Base-by-base conservation (phyloP, 805 yeast species). In the Sugiyamaella marilandica region DNA sequence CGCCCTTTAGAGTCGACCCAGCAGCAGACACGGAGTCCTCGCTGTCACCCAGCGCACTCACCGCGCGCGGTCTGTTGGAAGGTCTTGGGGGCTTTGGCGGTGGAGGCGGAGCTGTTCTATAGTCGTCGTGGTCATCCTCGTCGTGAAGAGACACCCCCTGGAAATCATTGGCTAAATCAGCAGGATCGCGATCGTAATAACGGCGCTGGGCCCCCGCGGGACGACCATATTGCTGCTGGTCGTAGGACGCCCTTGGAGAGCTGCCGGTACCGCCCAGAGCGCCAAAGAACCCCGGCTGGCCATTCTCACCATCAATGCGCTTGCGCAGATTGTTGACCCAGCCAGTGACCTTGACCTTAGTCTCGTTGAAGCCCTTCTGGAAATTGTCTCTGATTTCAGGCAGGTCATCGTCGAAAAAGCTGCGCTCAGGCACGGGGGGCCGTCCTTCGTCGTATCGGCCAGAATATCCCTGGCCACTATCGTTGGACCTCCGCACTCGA, bases 301-400 rank as follows among this genome's bases (percentile, higher is more conserved):
- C 56, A 13, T 57, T 62, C 29, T 66, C 70, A 41, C 78, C 74
- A 11, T 76, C 77, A 9, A 66, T 56, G 61, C 75, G 78, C 71
- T 81, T 82, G 32, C 83, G 77, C 53, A 87, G 64, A 13, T 83
- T 87, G 55, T 80, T 80, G 47, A 87, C 81, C 96, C 96, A 90
- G 13, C 82, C 78, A 56, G 85, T 84, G 54, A 90, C 80, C 51
- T 85, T 84, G 45, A 79, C 74, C 52, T 84, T 81, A 1, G 96
- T 89, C 61, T 88, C 96, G 62, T 85, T 90, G 45, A 90, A 75
- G 18, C 92, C 89, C 63, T 84, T 84, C 41, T 79, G 74, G 50
- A 91, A 77, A 49, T 82, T 79, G 52, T 84, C 85, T 63, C 80
- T 82, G 59, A 87, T 72, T 60, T 81, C 85, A 51, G 73, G 72